A percentile compares a stretch with the other conserved stretches of the same genome.
Evolutionary conservation across 768 basidiomycete species (phyloP).

Genomic region (Omphalotus guepiniiformis): DNA sequence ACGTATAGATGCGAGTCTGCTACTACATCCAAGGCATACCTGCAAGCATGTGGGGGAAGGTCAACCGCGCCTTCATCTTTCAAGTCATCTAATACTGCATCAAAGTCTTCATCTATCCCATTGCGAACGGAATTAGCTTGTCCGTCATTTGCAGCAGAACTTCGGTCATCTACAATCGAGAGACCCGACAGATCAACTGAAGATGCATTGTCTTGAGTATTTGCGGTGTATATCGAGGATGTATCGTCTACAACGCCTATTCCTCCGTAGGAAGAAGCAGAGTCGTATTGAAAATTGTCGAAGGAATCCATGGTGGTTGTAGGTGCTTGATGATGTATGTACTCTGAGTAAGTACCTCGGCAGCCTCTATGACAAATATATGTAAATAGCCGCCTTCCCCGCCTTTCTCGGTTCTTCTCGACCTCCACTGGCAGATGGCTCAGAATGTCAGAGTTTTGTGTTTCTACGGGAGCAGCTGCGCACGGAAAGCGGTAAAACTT

Average conservation of each 20-base stretch:
- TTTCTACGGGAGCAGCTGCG: neutral
- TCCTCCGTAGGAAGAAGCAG: slow-evolving; percentile 74
- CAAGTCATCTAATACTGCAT: slow-evolving; percentile 83
- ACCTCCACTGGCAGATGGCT: too few relatives aligned
- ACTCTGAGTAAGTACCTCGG: neutral
- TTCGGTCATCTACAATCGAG: slow-evolving; percentile 62
- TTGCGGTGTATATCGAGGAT: slow-evolving; percentile 76
- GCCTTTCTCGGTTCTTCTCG: too few relatives aligned
- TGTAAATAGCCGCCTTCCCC: too few relatives aligned
- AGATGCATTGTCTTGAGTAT: slow-evolving; percentile 54
- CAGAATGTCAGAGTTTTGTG: too few relatives aligned
- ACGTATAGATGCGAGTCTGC: slow-evolving; percentile 7
- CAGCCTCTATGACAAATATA: neutral
- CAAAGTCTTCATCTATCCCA: slow-evolving; percentile 77
- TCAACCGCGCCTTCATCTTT: slow-evolving; percentile 79
- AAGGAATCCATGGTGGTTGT: slow-evolving; percentile 65
- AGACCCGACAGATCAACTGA: slow-evolving; percentile 65
- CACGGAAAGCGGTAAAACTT: neutral
- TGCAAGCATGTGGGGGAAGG: slow-evolving; percentile 92
- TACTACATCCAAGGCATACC: slow-evolving; percentile 44
- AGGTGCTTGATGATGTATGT: neutral
- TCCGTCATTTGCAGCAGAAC: slow-evolving; percentile 37
- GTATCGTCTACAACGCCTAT: slow-evolving; percentile 73
- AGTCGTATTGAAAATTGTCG: slow-evolving; percentile 83
- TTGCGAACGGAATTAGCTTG: slow-evolving; percentile 27